Conservation (phyloP, 2,329 filamentous ascomycete species). For the Arachnopeziza araneosa region DNA sequence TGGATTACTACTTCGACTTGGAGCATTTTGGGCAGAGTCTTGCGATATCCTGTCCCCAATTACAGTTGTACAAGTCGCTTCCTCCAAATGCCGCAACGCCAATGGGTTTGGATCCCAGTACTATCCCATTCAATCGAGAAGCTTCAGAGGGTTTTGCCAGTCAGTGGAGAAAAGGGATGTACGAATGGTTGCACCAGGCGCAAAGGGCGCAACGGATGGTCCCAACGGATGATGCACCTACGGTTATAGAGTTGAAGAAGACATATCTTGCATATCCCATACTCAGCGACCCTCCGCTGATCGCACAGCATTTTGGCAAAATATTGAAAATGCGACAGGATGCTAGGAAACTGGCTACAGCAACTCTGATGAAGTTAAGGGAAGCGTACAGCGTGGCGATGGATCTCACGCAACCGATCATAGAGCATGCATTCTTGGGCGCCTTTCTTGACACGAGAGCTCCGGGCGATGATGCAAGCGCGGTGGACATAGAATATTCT, state of each 20-base stretch:
- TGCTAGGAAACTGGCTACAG: constrained; percentile 20
- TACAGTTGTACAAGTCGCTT: constrained; percentile 14
- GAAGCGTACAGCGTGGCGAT: constrained; percentile 6
- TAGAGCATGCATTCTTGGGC: constrained; percentile 12
- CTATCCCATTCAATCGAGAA: constrained; percentile 11
- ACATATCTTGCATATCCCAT: constrained; percentile 22
- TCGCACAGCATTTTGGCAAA: constrained; percentile 14
- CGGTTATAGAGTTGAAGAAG: constrained; percentile 18
- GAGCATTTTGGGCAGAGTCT: constrained; percentile 23
- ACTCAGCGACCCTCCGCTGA: constrained; percentile 16
- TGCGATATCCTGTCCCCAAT: constrained; percentile 21
- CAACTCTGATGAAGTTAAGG: constrained; percentile 10
- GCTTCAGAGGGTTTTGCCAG: background rate
- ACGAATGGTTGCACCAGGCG: constrained; percentile 16
- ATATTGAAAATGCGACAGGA: constrained; percentile 22
- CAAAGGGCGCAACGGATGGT: background rate
- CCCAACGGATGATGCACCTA: background rate
- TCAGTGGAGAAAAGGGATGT: constrained; percentile 20
- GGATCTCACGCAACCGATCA: constrained; percentile 7
- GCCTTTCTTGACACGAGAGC: constrained; percentile 18
- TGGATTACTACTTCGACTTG: constrained; percentile 26
- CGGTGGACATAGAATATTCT: constrained; percentile 16
- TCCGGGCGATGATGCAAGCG: background rate
- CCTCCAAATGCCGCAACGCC: constrained; percentile 20
- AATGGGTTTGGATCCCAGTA: background rate